A percentile compares a stretch with the other conserved stretches of the same genome.
Evolutionary conservation across 495 filamentous ascomycete genomes (phyloP).

Genomic region (Parathielavia appendiculata): DNA sequence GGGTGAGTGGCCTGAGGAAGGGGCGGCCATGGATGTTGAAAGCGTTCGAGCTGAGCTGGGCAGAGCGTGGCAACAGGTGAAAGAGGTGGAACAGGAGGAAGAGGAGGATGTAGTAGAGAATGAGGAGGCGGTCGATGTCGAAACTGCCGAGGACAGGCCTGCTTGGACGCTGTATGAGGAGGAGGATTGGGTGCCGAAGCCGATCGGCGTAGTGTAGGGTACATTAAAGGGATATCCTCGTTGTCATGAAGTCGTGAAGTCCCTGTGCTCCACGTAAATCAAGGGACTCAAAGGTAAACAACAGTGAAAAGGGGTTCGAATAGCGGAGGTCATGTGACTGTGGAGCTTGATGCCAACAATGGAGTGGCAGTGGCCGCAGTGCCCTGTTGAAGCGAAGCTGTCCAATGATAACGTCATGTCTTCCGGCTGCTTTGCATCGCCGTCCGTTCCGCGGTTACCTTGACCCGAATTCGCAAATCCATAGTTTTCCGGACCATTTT

Average conservation of each 20-base stretch:
- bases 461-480: background rate
- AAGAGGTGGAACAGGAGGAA: conserved; percentile 19
- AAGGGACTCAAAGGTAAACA: too few species aligned
- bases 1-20: conserved; percentile 18
- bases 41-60: conserved; percentile 30
- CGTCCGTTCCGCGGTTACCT: background rate
- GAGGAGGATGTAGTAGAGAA: conserved; percentile 16
- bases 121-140: conserved; percentile 9
- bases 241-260: too few species aligned
- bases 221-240: too few species aligned
- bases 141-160: conserved; percentile 20
- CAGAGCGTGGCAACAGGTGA: conserved; percentile 20
- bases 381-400: background rate
- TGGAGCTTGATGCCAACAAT: background rate
- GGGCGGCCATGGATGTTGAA: conserved; percentile 26
- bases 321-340: conserved; percentile 19
- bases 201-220: conserved; percentile 51
- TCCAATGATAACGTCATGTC: conserved; percentile 12
- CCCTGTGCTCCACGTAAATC: too few species aligned
- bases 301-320: background rate
- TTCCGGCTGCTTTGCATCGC: background rate
- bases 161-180: conserved; percentile 52
- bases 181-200: conserved; percentile 54
- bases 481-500: background rate
- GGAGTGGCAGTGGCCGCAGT: too few species aligned